Conservation (phyloP, 1,284 basidiomycete genomes). For the Boletus coffeatus region DNA sequence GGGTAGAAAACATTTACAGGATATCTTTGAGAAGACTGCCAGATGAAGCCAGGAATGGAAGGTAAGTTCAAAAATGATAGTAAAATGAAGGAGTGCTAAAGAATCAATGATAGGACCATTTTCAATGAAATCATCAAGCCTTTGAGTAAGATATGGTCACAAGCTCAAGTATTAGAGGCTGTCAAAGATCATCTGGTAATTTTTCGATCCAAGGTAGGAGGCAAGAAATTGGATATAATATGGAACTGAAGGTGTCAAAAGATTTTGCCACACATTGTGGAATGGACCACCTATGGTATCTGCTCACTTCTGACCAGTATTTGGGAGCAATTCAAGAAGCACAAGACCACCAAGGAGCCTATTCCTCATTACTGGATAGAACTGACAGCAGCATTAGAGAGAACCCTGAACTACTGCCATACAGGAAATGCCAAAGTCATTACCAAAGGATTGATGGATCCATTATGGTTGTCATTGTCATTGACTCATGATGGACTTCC, state of each 20-base stretch:
- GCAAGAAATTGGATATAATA: no score
- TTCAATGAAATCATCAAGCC: neutral
- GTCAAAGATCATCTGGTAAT: neutral
- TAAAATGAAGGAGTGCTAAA: no score
- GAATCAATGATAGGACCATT: neutral
- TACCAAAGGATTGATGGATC: constrained; percentile 5
- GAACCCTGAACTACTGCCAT: constrained; percentile 3
- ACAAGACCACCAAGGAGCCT: neutral
- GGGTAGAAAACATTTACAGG: neutral
- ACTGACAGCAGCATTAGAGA: constrained; percentile 1
- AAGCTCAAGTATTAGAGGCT: neutral
- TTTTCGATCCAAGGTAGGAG: neutral
- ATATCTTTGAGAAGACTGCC: neutral
- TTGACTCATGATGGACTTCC: constrained; percentile 2
- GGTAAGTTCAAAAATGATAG: neutral
- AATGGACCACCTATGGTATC: constrained; percentile 5
- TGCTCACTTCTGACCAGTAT: neutral
- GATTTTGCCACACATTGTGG: neutral
- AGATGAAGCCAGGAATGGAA: neutral
- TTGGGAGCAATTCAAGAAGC: neutral
- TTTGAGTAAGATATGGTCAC: neutral
- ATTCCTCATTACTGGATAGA: constrained; percentile 4
- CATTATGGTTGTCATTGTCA: constrained; percentile 2
- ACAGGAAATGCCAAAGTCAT: constrained; percentile 7
- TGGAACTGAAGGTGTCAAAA: neutral